Conservation (phyloP, 768 basidiomycete genomes). For the Hericium coralloides region DNA sequence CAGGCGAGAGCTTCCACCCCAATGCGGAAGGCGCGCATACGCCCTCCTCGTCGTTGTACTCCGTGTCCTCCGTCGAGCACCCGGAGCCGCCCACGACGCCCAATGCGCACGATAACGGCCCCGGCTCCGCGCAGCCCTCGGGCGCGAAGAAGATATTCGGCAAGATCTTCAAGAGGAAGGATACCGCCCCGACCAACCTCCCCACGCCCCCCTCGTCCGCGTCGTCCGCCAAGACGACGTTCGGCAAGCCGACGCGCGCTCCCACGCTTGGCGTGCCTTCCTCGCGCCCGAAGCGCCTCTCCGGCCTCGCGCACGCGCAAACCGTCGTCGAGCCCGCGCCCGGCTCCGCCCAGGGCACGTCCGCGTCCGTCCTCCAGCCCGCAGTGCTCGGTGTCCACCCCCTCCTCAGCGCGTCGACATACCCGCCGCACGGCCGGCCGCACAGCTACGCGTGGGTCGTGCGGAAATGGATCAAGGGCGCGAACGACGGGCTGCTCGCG, state of each 20-base stretch:
- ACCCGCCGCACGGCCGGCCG: conserved; percentile 29
- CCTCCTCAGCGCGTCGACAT: conserved; percentile 41
- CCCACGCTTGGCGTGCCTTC: neutral
- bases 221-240: conserved; percentile 1
- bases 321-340: conserved; percentile 2
- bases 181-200: conserved; percentile 10
- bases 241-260: neutral
- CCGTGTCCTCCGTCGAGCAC: conserved; percentile 8
- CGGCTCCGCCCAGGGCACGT: conserved; percentile 4
- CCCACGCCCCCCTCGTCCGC: neutral
- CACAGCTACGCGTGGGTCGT: conserved; percentile 69
- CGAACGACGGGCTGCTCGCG: conserved; percentile 34
- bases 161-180: conserved; percentile 61
- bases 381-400: conserved; percentile 65
- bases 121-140: conserved; percentile 17
- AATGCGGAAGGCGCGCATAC: conserved; percentile 6
- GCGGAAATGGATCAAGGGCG: conserved; percentile 63
- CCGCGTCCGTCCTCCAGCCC: conserved; percentile 24
- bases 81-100: neutral
- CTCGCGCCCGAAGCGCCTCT: neutral
- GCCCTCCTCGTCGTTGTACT: conserved; percentile 12
- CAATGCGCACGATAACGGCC: conserved; percentile 7
- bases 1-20: neutral
- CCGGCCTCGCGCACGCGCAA: neutral
- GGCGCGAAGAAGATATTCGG: conserved; percentile 57